Conservation (phyloP, 805 yeast genomes). For the Zygosaccharomyces lentus region DNA sequence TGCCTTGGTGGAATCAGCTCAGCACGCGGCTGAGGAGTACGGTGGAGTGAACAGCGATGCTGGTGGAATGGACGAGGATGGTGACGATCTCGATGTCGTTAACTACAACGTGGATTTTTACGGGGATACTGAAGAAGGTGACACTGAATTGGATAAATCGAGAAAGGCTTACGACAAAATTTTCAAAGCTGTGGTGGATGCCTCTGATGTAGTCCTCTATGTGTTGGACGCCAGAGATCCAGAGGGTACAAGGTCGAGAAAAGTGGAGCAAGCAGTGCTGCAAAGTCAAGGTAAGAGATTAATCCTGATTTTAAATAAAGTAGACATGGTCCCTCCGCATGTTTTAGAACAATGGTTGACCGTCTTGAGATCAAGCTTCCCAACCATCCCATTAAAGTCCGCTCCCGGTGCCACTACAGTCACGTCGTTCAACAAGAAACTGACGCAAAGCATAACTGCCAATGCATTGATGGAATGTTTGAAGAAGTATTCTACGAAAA, state of each 20-base stretch:
- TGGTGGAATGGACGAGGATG: slow-evolving; percentile 43
- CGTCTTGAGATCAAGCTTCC: slow-evolving; percentile 76
- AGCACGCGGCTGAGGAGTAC: slow-evolving; percentile 74
- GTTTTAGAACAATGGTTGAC: slow-evolving; percentile 81
- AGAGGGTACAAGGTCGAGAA: slow-evolving; percentile 86
- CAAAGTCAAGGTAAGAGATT: slow-evolving; percentile 74
- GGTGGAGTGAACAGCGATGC: slow-evolving; percentile 45
- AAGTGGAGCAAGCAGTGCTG: slow-evolving; percentile 84
- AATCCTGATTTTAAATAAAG: slow-evolving; percentile 81
- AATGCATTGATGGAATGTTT: slow-evolving; percentile 70
- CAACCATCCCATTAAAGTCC: slow-evolving; percentile 85
- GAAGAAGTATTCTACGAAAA: slow-evolving; percentile 77
- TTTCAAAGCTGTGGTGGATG: slow-evolving; percentile 88
- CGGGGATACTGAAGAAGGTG: slow-evolving; percentile 43
- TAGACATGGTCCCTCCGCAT: slow-evolving; percentile 85
- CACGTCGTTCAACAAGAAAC: slow-evolving; percentile 64
- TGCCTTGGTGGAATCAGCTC: slow-evolving; percentile 87
- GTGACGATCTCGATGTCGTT: slow-evolving; percentile 44
- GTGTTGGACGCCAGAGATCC: slow-evolving; percentile 99
- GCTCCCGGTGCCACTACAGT: slow-evolving; percentile 69
- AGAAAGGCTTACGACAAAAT: slow-evolving; percentile 91
- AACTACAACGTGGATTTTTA: slow-evolving; percentile 47
- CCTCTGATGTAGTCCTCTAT: slow-evolving; percentile 84
- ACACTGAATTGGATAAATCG: slow-evolving; percentile 59
- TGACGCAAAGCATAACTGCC: slow-evolving; percentile 70